These are phyloP conservation scores for Solanum chiquidenum DNA, from an alignment of 257 asterid genomes.

Conservation along the genomic window DNA sequence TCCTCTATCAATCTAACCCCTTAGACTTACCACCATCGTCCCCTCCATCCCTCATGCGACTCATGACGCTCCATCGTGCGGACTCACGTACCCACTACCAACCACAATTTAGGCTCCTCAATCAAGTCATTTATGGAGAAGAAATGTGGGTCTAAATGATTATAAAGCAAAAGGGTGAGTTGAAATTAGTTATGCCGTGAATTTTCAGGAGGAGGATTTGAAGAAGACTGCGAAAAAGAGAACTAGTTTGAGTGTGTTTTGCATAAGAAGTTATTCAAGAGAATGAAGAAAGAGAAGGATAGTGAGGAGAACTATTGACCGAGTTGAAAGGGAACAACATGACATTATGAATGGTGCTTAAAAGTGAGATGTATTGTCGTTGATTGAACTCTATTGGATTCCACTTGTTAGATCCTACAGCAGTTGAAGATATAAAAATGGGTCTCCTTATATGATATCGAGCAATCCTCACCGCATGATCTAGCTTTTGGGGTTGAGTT, in stretches of 20 bases:
- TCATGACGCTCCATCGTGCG: neutral
- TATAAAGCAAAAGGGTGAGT: neutral
- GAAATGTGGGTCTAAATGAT: neutral
- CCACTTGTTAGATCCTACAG: neutral
- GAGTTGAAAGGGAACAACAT: neutral
- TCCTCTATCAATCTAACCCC: neutral
- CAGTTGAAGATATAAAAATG: neutral
- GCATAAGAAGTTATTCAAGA: neutral
- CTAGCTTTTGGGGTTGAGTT: neutral
- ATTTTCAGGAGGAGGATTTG: neutral
- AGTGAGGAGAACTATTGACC: neutral
- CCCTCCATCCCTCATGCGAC: neutral
- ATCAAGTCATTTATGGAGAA: neutral
- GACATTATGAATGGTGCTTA: neutral
- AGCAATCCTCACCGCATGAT: neutral
- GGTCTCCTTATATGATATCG: neutral
- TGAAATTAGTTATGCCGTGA: neutral
- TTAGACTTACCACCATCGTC: neutral
- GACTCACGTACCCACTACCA: neutral
- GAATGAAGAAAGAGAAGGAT: neutral
- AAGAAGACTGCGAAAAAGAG: neutral
- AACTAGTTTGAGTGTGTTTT: neutral
- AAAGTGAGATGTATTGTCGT: neutral
- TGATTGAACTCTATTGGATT: neutral
- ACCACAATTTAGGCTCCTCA: neutral